Conservation (phyloP, 2,329 filamentous ascomycete genomes). For the Neoarthrinium moseri region DNA sequence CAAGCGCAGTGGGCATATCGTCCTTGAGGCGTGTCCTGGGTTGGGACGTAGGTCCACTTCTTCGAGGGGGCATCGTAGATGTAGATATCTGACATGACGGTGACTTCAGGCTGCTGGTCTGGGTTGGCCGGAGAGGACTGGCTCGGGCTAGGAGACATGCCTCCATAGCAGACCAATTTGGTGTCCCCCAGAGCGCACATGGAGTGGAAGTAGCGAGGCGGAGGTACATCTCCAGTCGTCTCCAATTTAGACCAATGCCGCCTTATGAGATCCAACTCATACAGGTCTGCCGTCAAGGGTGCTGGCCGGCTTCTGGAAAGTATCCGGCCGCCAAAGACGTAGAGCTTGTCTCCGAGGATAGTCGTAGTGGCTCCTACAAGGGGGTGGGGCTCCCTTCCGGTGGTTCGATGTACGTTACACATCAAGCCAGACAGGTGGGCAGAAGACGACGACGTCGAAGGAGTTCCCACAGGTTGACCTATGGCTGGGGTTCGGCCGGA, state of each 20-base stretch:
- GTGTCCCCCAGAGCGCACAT: slow-evolving; percentile 91
- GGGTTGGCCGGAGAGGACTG: slow-evolving; percentile 42
- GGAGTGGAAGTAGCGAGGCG: slow-evolving; percentile 94
- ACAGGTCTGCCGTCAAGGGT: slow-evolving; percentile 84
- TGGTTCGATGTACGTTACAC: slow-evolving; percentile 79
- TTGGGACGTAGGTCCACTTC: slow-evolving; percentile 81
- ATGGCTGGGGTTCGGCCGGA: slow-evolving; percentile 31
- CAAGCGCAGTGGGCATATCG: slow-evolving; percentile 96
- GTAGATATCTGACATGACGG: slow-evolving; percentile 97
- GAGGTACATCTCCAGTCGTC: slow-evolving; percentile 78
- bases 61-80: slow-evolving; percentile 84
- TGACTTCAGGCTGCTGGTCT: slow-evolving; percentile 79
- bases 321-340: slow-evolving; percentile 91
- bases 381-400: slow-evolving; percentile 85
- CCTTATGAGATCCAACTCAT: slow-evolving; percentile 87
- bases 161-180: slow-evolving; percentile 96
- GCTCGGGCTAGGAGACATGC: slow-evolving; percentile 81
- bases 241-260: slow-evolving; percentile 93
- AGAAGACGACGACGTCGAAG: slow-evolving; percentile 46
- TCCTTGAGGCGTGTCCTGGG: slow-evolving; percentile 82
- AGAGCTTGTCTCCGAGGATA: slow-evolving; percentile 90
- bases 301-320: slow-evolving; percentile 78
- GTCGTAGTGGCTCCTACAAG: slow-evolving; percentile 95
- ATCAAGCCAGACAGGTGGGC: slow-evolving; percentile 64
- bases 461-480: slow-evolving; percentile 38